Evolutionary conservation across 495 filamentous ascomycete species (phyloP), one percentile per base, ranked within the genome.

Genomic region (Penicillium salamii): DNA sequence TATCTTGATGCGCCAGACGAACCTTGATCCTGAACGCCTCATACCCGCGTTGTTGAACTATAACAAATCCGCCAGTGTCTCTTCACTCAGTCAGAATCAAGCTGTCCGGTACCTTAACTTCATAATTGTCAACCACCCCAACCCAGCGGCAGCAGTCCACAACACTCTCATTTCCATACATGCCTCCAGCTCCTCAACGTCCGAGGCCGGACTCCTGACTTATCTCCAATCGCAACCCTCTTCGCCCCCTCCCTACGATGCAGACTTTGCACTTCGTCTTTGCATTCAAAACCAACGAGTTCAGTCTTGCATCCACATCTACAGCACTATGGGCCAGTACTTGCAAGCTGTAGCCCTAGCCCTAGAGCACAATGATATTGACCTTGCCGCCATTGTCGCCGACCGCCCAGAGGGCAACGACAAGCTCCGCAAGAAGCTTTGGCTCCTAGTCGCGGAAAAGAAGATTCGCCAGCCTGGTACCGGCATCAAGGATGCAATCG

Each of bases 91-190:
- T 18, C 80, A 96, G 62, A 97, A 97, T 54, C 93, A 97, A 75
- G 93, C 93, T 5, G 80, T 97, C 19, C 87, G 95, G 15, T 98
- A 97, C 61, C 85, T 98, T 9, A 87, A 89, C 38, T 95, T 90
- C 66, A 88, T 91, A 53, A 95, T 97, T 59, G 90, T 92, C 65
- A 85, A 95, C 58, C 83, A 90, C 38, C 79, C 87, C 26, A 88
- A 87, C 11, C 79, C 83, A 3, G 87, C 95, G 45, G 82, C 93
- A 5, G 92, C 93, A n/a, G 84, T 98, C 18, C 93, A 98, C 68
- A 98, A 97, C 65, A 97, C 95, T 0, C 80, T 98, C 21, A 89
- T 98, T 50, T 95, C 90, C 35, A 95, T 97, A 42, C 95, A 96
- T 65, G 95, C 93, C 14, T 91, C 91, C 2, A 85, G 93, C 58